A percentile compares a stretch with the other conserved stretches of the same genome.
phyloP scores from a whole-genome alignment of 2,329 filamentous ascomycete species.

The Grosmannia serpens region DNA sequence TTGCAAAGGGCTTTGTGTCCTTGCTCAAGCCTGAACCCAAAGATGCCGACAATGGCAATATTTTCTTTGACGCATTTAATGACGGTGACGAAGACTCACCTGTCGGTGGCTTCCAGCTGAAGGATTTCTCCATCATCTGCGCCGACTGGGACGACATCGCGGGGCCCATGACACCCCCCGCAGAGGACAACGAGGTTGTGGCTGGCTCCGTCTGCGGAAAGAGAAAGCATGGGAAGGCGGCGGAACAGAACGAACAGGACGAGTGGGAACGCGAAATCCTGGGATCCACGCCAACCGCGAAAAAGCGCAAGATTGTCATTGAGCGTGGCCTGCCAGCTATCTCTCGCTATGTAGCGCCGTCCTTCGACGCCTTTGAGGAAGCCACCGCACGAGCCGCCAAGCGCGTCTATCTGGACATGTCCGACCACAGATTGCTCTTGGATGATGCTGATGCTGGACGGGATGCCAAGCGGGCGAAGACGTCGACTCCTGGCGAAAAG shows the following conservation, averaged over 20 bases:
- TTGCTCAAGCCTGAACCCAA: constrained; percentile 26
- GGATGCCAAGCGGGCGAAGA: constrained; percentile 46
- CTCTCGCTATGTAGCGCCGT: constrained; percentile 50
- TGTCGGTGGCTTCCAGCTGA: constrained; percentile 62
- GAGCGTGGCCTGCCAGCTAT: constrained; percentile 42
- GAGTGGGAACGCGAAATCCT: constrained; percentile 55
- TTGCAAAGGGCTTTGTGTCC: constrained; percentile 35
- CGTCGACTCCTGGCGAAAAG: constrained; percentile 36
- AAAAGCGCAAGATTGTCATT: constrained; percentile 51
- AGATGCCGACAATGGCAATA: constrained; percentile 32
- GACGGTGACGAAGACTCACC: constrained; percentile 44
- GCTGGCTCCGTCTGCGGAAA: constrained; percentile 7
- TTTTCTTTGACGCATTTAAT: constrained; percentile 21
- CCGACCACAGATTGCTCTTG: constrained; percentile 76
- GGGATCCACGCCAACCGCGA: constrained; percentile 32
- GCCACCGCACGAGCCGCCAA: constrained; percentile 63
- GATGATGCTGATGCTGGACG: constrained; percentile 61
- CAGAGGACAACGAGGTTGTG: constrained; percentile 12
- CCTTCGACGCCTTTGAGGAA: constrained; percentile 70
- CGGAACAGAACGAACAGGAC: constrained; percentile 35
- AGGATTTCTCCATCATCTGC: constrained; percentile 76
- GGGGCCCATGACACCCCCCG: constrained; percentile 26
- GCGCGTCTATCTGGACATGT: constrained; percentile 72
- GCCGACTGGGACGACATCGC: constrained; percentile 70
- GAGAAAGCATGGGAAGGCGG: constrained; percentile 27